Conservation (phyloP, 1,284 basidiomycete species). For the Irpex rosettiformis region DNA sequence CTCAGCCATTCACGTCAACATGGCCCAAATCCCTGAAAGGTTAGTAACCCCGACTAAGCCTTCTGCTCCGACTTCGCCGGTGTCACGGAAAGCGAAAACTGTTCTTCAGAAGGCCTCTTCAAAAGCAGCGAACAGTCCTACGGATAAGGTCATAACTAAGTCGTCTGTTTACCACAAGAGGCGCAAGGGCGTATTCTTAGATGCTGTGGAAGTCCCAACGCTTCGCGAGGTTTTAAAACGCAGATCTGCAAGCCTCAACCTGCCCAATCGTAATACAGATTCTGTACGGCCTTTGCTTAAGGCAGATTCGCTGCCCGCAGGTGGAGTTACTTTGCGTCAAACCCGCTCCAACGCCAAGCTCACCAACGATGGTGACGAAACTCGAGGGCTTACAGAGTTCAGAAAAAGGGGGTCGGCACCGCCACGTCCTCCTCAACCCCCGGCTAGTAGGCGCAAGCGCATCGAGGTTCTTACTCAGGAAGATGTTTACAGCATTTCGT, state of each 20-base stretch:
- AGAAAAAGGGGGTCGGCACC: conserved; percentile 11
- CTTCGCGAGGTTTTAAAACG: conserved; percentile 28
- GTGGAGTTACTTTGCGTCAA: conserved; percentile 15
- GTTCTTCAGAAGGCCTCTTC: no score
- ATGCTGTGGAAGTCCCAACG: conserved; percentile 51
- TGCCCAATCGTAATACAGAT: background rate
- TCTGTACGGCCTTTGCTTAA: background rate
- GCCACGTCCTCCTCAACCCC: background rate
- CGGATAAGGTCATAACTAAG: background rate
- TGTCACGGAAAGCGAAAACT: background rate
- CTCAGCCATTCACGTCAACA: background rate
- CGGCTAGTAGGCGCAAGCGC: background rate
- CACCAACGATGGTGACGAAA: conserved; percentile 9
- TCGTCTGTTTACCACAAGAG: conserved; percentile 30
- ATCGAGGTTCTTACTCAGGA: background rate
- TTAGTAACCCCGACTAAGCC: background rate
- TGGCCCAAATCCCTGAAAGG: background rate
- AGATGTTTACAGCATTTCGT: conserved; percentile 9
- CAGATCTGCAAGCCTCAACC: conserved; percentile 15
- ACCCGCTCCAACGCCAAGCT: conserved; percentile 25
- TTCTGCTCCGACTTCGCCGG: background rate
- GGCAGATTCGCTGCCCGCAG: background rate
- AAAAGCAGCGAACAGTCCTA: background rate
- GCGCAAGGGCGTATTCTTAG: conserved; percentile 47
- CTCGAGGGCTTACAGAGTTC: conserved; percentile 15